Conservation (phyloP, 176 grass and related monocot genomes). For the Thalia dealbata region DNA sequence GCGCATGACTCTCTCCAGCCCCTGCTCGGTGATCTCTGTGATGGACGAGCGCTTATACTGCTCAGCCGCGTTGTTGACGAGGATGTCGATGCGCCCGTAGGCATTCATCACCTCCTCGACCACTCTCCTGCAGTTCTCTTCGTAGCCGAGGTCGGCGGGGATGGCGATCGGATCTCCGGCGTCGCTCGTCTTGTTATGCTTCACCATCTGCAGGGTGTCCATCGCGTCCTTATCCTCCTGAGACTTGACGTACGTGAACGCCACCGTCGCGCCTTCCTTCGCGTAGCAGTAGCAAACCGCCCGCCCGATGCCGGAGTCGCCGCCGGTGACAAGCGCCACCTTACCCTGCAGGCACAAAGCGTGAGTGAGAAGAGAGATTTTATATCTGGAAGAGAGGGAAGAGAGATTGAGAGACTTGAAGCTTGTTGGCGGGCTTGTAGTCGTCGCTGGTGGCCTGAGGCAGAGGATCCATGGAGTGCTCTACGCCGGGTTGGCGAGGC, state of each 20-base stretch:
- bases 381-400: too few relatives aligned
- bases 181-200: conserved; percentile 26
- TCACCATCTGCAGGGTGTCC: conserved; percentile 50
- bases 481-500: too few relatives aligned
- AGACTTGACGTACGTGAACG: conserved; percentile 53
- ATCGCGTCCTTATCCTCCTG: conserved; percentile 53
- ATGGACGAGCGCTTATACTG: conserved; percentile 50
- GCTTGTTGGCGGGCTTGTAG: too few relatives aligned
- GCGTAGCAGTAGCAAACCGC: conserved; percentile 71
- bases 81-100: conserved; percentile 49
- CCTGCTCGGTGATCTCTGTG: conserved; percentile 36
- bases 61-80: conserved; percentile 74
- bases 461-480: too few relatives aligned
- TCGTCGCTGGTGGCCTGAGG: too few relatives aligned
- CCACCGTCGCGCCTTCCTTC: conserved; percentile 63
- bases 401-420: too few relatives aligned
- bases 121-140: conserved; percentile 50
- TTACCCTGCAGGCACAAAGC: conserved; percentile 66
- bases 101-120: conserved; percentile 36
- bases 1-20: conserved; percentile 58
- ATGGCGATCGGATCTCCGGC: conserved; percentile 43
- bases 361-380: too few relatives aligned
- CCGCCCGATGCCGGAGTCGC: conserved; percentile 82
- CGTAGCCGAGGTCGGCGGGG: conserved; percentile 57
- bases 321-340: conserved; percentile 71